These are phyloP conservation scores for Scutellaria barbata DNA, from an alignment of 257 asterid genomes.

Conservation along the genomic window DNA sequence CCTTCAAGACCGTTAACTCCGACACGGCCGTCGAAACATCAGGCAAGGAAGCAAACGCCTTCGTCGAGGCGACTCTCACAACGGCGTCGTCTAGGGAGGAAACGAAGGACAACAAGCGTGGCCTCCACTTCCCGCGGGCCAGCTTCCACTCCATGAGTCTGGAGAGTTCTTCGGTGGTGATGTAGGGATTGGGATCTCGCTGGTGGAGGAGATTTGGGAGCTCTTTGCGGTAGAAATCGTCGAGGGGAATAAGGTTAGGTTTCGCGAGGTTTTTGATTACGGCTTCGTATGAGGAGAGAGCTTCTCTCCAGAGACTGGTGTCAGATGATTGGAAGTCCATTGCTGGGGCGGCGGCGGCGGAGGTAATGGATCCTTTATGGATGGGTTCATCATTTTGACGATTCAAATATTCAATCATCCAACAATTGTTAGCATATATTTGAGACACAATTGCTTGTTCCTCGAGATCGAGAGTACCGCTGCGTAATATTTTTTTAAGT, in stretches of 20 bases:
- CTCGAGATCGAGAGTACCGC: too few species aligned
- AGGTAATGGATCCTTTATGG: background rate
- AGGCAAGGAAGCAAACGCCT: slow-evolving; percentile 72
- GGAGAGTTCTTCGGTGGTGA: slow-evolving; percentile 67
- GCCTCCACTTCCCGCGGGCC: slow-evolving; percentile 87
- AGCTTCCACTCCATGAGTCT: slow-evolving; percentile 92
- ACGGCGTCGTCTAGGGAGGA: slow-evolving; percentile 59
- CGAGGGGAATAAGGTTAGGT: slow-evolving; percentile 66
- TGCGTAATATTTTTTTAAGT: too few species aligned
- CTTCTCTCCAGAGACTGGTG: slow-evolving; percentile 56
- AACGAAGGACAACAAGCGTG: slow-evolving; percentile 74
- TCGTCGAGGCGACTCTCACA: slow-evolving; percentile 67
- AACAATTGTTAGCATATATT: too few species aligned
- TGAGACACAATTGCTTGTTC: too few species aligned
- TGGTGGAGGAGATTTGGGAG: slow-evolving; percentile 67
- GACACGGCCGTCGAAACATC: slow-evolving; percentile 65
- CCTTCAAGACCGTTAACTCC: slow-evolving; percentile 75
- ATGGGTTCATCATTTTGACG: too few species aligned
- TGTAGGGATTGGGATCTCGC: slow-evolving; percentile 72
- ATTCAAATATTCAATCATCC: too few species aligned
- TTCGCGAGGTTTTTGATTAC: slow-evolving; percentile 53
- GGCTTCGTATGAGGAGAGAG: slow-evolving; percentile 58
- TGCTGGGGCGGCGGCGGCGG: background rate
- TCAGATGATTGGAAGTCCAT: slow-evolving; percentile 64
- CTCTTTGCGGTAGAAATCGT: slow-evolving; percentile 73